Evolutionary conservation across 1,284 basidiomycete species (phyloP).

Genomic region (Mycena citricolor): DNA sequence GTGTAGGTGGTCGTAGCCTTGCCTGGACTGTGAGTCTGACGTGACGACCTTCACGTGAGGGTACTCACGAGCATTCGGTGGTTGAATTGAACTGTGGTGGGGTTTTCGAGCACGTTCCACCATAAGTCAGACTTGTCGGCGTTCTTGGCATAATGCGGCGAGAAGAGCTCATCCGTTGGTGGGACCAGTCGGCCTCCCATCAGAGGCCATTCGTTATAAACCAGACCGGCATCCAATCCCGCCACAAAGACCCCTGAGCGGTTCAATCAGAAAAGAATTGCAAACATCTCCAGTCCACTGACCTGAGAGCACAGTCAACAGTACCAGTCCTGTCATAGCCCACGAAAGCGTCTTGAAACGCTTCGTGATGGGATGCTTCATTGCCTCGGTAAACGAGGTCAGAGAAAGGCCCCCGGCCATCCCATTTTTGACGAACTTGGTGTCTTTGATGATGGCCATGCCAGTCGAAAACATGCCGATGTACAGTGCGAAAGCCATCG

Average conservation of each 20-base stretch:
- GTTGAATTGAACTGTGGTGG: constrained; percentile 96
- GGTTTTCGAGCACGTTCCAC: constrained; percentile 96
- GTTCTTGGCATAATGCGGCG: constrained; percentile 69
- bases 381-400: constrained; percentile 34
- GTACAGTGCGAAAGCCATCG: constrained; percentile 88
- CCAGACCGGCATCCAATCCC: constrained; percentile 92
- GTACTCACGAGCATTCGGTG: constrained; percentile 83
- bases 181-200: constrained; percentile 93
- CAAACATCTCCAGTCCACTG: constrained; percentile 17
- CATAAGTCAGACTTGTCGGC: constrained; percentile 73
- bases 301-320: constrained; percentile 91
- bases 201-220: constrained; percentile 97
- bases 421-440: constrained; percentile 59
- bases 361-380: constrained; percentile 57
- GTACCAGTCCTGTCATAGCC: constrained; percentile 73
- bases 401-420: constrained; percentile 44
- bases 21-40: not conserved
- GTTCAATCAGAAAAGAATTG: constrained; percentile 16
- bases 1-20: constrained; percentile 85
- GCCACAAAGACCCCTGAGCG: constrained; percentile 91
- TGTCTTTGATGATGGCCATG: constrained; percentile 78
- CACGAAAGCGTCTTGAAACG: constrained; percentile 63
- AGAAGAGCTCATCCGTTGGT: constrained; percentile 82
- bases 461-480: constrained; percentile 89
- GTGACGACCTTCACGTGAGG: not conserved